phyloP scores from a whole-genome alignment of 2,329 filamentous ascomycete genomes.

The Elsinoe perseae region DNA sequence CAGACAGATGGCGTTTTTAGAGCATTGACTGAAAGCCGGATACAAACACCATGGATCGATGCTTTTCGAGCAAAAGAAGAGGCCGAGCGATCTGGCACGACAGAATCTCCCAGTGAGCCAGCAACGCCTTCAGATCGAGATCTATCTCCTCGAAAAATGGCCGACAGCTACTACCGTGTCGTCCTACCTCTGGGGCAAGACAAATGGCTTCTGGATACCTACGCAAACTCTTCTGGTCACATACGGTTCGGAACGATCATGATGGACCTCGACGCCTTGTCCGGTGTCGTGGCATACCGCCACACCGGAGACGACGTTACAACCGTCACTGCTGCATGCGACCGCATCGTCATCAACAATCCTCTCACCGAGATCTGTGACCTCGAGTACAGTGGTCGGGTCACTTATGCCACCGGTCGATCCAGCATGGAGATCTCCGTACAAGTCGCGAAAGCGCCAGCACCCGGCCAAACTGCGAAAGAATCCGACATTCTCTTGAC shows the following conservation, averaged over 20 bases:
- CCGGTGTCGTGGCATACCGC: slow-evolving; percentile 68
- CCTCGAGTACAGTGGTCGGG: slow-evolving; percentile 61
- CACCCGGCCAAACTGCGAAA: slow-evolving; percentile 47
- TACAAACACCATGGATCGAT: slow-evolving; percentile 62
- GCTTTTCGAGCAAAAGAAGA: slow-evolving; percentile 50
- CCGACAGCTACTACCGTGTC: slow-evolving; percentile 61
- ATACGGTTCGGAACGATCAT: slow-evolving; percentile 66
- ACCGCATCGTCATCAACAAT: slow-evolving; percentile 59
- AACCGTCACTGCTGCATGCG: slow-evolving; percentile 57
- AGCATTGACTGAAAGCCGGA: slow-evolving; percentile 51
- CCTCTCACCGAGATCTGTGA: slow-evolving; percentile 71
- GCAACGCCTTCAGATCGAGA: slow-evolving; percentile 43
- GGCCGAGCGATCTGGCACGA: slow-evolving; percentile 27
- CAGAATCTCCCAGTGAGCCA: slow-evolving; percentile 28
- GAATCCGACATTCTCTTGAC: slow-evolving; percentile 59
- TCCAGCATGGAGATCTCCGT: slow-evolving; percentile 68
- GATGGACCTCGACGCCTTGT: slow-evolving; percentile 73
- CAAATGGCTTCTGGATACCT: slow-evolving; percentile 69
- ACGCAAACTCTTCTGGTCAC: slow-evolving; percentile 67
- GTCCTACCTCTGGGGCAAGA: slow-evolving; percentile 63
- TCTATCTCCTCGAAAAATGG: slow-evolving; percentile 60
- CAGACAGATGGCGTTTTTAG: slow-evolving; percentile 53
- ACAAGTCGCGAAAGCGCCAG: slow-evolving; percentile 61
- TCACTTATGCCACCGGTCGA: slow-evolving; percentile 64
- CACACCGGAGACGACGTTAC: slow-evolving; percentile 58